Evolutionary conservation across 257 asterid genomes (phyloP).

Genomic region (Solanum pimpinellifolium): DNA sequence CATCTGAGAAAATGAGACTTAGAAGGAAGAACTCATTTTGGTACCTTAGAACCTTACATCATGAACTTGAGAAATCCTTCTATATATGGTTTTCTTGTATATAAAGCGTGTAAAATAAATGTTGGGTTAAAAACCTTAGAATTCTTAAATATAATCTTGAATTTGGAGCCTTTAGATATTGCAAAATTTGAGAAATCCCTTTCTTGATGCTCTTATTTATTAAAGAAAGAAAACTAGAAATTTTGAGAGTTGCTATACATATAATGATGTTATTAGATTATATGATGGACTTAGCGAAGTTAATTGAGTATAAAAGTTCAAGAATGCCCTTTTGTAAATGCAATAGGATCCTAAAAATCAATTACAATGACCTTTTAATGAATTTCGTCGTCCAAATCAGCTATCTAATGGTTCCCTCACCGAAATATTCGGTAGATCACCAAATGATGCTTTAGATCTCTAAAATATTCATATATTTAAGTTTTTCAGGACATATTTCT

Average conservation of each 20-base stretch:
- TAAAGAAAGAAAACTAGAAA: no score
- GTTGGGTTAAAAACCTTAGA: not conserved
- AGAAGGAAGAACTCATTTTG: not conserved
- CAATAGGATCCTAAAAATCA: not conserved
- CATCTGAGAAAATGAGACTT: not conserved
- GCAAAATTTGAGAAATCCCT: not conserved
- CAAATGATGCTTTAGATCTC: not conserved
- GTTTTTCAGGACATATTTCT: not conserved
- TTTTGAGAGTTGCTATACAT: not conserved
- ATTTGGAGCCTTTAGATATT: not conserved
- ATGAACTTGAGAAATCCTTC: not conserved
- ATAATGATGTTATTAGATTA: no score
- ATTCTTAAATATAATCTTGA: not conserved
- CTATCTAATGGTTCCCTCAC: not conserved
- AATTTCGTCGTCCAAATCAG: no score
- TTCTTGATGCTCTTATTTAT: not conserved
- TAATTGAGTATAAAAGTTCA: no score
- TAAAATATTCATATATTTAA: no score
- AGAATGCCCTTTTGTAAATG: not conserved
- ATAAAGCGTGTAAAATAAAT: not conserved
- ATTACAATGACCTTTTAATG: no score
- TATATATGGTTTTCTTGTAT: not conserved
- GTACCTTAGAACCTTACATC: not conserved
- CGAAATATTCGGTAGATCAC: not conserved
- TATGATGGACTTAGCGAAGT: not conserved